These are phyloP conservation scores for Rossbeevera mucosa DNA, from an alignment of 768 basidiomycete genomes.

Conservation along the genomic window DNA sequence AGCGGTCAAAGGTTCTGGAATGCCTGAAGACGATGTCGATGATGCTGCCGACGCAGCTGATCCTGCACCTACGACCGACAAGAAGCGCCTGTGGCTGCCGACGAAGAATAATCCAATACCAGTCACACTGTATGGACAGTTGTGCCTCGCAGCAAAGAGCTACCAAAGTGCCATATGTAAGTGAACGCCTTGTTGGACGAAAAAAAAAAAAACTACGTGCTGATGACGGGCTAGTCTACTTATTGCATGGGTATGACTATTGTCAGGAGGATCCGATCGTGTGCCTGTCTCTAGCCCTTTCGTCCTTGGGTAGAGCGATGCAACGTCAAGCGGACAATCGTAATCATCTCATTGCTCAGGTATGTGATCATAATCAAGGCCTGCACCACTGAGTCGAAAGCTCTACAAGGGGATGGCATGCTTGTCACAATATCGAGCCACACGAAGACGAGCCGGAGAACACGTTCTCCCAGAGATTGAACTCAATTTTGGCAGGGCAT, in stretches of 20 bases:
- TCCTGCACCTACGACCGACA: slow-evolving; percentile 15
- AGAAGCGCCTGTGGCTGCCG: slow-evolving; percentile 41
- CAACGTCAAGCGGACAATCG: slow-evolving; percentile 91
- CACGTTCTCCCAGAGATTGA: slow-evolving; percentile 69
- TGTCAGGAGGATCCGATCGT: slow-evolving; percentile 81
- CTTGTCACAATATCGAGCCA: slow-evolving; percentile 71
- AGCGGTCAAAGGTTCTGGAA: slow-evolving; percentile 14
- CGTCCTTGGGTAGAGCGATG: slow-evolving; percentile 86
- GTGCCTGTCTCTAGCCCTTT: slow-evolving; percentile 76
- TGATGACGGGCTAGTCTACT: slow-evolving; percentile 56
- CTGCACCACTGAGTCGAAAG: neutral
- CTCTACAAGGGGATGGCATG: slow-evolving; percentile 73
- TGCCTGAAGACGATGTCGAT: slow-evolving; percentile 34
- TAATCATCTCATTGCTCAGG: slow-evolving; percentile 80
- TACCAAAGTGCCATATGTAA: slow-evolving; percentile 89
- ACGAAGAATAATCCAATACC: slow-evolving; percentile 68
- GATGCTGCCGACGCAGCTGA: slow-evolving; percentile 21
- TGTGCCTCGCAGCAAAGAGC: slow-evolving; percentile 79
- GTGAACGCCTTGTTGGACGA: slow-evolving; percentile 25
- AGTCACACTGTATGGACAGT: slow-evolving; percentile 74
- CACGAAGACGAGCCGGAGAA: slow-evolving; percentile 43
- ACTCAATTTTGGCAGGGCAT: slow-evolving; percentile 87
- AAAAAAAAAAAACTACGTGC: neutral
- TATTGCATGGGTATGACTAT: slow-evolving; percentile 84
- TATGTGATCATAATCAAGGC: slow-evolving; percentile 15